Evolutionary conservation across 106 monocot species (phyloP).

Genomic region (Dendrobium officinale): DNA sequence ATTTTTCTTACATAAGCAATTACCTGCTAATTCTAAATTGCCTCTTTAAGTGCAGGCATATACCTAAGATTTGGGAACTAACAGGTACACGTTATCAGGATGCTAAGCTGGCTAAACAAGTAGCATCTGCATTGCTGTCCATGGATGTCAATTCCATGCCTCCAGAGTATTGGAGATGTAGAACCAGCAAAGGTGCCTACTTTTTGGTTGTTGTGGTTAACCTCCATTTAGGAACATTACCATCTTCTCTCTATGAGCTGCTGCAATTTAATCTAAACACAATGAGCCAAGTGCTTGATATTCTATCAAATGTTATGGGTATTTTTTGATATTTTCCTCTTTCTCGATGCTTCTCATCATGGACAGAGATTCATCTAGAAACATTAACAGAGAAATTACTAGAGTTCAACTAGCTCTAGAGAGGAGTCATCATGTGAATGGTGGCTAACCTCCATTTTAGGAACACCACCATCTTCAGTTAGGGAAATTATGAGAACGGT

Average conservation of each 20-base stretch:
- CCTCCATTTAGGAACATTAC: not conserved
- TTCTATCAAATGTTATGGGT: not conserved
- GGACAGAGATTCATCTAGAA: too few species aligned
- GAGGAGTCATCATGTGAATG: too few species aligned
- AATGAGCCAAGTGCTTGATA: not conserved
- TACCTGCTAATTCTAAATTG: not conserved
- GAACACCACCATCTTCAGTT: too few species aligned
- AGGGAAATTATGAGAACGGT: too few species aligned
- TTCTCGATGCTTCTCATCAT: not conserved
- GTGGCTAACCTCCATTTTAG: too few species aligned
- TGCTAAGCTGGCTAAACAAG: conserved; percentile 51
- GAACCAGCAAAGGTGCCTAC: conserved; percentile 52
- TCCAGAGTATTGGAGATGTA: conserved; percentile 56
- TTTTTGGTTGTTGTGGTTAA: not conserved
- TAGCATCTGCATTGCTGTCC: conserved; percentile 41
- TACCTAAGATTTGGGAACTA: conserved; percentile 60
- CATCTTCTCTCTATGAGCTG: not conserved
- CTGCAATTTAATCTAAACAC: not conserved
- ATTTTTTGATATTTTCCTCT: not conserved
- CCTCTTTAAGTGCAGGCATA: conserved; percentile 31
- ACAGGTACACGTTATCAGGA: conserved; percentile 54
- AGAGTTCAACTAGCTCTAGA: too few species aligned
- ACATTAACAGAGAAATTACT: too few species aligned
- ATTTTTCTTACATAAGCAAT: conserved; percentile 2
- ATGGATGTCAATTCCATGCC: conserved; percentile 14